These are phyloP conservation scores for Rheum nobile DNA, from an alignment of 148 eudicot genomes.

Conservation along the genomic window DNA sequence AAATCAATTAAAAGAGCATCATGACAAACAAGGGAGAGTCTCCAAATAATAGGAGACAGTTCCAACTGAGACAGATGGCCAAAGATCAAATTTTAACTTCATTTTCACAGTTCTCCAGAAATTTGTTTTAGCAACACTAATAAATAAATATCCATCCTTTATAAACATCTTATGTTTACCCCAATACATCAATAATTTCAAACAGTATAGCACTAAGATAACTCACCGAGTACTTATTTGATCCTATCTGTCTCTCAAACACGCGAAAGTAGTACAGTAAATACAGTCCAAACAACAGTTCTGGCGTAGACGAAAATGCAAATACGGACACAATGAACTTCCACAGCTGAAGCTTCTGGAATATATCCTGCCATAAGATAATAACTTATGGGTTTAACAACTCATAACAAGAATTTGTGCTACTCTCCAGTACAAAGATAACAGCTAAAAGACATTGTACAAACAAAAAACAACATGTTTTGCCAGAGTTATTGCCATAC, in stretches of 20 bases:
- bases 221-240: slow-evolving; percentile 89
- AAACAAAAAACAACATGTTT: background rate
- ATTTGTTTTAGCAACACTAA: background rate
- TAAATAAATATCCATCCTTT: background rate
- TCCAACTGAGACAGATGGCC: background rate
- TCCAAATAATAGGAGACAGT: background rate
- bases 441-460: background rate
- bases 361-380: slow-evolving; percentile 52
- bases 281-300: slow-evolving; percentile 78
- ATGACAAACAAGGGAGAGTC: background rate
- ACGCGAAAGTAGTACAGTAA: slow-evolving; percentile 87
- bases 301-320: slow-evolving; percentile 86
- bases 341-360: slow-evolving; percentile 72
- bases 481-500: background rate
- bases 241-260: slow-evolving; percentile 96
- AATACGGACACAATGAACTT: slow-evolving; percentile 63
- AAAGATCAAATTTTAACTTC: background rate
- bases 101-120: background rate
- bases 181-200: background rate
- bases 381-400: background rate
- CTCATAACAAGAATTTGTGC: background rate
- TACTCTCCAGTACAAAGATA: background rate
- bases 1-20: background rate
- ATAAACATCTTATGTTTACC: background rate
- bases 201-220: background rate